Percentiles rank a stretch among this genome's conserved stretches.
Evolutionary conservation across 352 stramenopile genomes (phyloP).

Genomic region (Phytophthora fragariae): DNA sequence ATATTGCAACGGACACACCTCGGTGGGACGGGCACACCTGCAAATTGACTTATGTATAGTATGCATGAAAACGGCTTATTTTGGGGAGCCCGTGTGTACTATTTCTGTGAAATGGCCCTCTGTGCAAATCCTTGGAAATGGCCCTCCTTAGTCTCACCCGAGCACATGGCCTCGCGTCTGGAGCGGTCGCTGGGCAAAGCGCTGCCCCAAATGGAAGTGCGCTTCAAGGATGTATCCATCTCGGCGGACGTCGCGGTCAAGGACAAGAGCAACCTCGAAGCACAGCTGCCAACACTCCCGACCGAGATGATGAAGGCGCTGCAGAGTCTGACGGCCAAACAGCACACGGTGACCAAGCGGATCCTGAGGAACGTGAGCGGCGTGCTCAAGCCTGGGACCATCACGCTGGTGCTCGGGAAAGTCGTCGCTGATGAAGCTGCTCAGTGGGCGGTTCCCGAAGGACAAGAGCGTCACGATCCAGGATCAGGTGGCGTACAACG

Average conservation of each 20-base stretch:
- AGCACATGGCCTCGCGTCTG: background rate
- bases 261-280: slow-evolving; percentile 5
- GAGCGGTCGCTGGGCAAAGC: slow-evolving; percentile 25
- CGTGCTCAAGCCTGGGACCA: slow-evolving; percentile 37
- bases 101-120: too few relatives aligned
- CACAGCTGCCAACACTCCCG: slow-evolving; percentile 36
- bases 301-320: slow-evolving; percentile 28
- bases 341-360: slow-evolving; percentile 29
- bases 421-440: slow-evolving; percentile 39
- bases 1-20: too few relatives aligned
- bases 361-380: slow-evolving; percentile 28
- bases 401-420: slow-evolving; percentile 29
- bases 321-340: slow-evolving; percentile 14
- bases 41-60: too few relatives aligned
- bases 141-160: too few relatives aligned
- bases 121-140: too few relatives aligned
- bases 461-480: slow-evolving; percentile 32
- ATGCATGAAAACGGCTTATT: too few relatives aligned
- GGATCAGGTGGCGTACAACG: slow-evolving; percentile 32
- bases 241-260: slow-evolving; percentile 34
- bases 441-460: slow-evolving; percentile 33
- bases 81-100: too few relatives aligned
- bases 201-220: slow-evolving; percentile 45
- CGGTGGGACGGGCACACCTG: too few relatives aligned
- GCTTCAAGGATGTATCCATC: slow-evolving; percentile 24